phyloP scores from a whole-genome alignment of 2,329 filamentous ascomycete genomes.

The Monilinia fructicola region DNA sequence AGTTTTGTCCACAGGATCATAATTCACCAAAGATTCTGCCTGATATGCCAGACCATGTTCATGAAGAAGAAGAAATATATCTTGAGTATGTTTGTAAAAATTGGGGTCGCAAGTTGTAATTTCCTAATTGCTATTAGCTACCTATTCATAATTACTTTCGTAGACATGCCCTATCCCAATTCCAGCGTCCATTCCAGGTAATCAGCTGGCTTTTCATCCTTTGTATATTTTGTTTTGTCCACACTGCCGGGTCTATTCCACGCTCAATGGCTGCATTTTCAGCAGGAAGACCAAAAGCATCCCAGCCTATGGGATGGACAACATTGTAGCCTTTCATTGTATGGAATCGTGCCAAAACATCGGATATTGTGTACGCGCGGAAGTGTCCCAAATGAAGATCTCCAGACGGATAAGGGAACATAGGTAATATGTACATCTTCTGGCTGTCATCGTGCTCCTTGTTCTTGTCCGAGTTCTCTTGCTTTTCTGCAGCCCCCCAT shows the following conservation, averaged over 20 bases:
- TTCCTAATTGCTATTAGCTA: slow-evolving; percentile 56
- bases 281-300: slow-evolving; percentile 85
- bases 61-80: slow-evolving; percentile 76
- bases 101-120: slow-evolving; percentile 78
- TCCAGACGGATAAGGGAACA: slow-evolving; percentile 93
- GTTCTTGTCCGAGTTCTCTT: neutral
- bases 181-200: slow-evolving; percentile 77
- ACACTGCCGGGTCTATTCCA: slow-evolving; percentile 72
- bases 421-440: slow-evolving; percentile 73
- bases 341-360: slow-evolving; percentile 76
- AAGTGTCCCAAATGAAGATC: slow-evolving; percentile 83
- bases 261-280: slow-evolving; percentile 89
- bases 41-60: slow-evolving; percentile 78
- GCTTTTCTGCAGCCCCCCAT: slow-evolving; percentile 28
- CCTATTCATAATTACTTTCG: neutral
- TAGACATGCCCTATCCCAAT: slow-evolving; percentile 73
- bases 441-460: slow-evolving; percentile 18
- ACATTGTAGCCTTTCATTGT: slow-evolving; percentile 73
- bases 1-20: slow-evolving; percentile 84
- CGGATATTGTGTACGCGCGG: slow-evolving; percentile 86
- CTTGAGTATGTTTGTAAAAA: slow-evolving; percentile 89
- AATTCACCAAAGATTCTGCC: slow-evolving; percentile 81
- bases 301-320: slow-evolving; percentile 90
- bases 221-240: slow-evolving; percentile 78
- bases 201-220: slow-evolving; percentile 82